Evolutionary conservation across 192 early-diverging fungal genomes (phyloP), one percentile per base, ranked within the genome.

Genomic region (Cetraspora pellucida): DNA sequence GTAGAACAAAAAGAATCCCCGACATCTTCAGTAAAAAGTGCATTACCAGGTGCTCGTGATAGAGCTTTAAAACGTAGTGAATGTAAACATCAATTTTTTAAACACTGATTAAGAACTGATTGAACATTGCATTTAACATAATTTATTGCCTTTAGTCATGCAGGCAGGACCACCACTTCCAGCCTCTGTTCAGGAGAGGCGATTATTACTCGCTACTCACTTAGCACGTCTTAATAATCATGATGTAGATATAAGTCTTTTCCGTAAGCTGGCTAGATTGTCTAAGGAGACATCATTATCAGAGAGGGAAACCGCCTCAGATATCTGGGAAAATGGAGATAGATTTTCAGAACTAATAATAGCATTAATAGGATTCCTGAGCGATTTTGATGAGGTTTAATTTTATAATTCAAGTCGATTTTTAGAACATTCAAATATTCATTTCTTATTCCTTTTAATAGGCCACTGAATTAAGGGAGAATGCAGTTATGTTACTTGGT

Each of bases 291-390:
- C 59, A 19, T 21, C 43, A 9, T 75, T 63, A 47, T 63, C 57
- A 14, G 45, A 63, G 45, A 31, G 21, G 4, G 25, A 46, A 31
- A 17, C 28, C 10, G n/a, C 73, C 10, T 37, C 45, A 25, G 73
- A 75, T 47, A 63, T 75, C 16, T 75, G 73, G 73, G 73, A 75
- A 64, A 63, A 64, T 63, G 73, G 73, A 8, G 73, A 63, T 16
- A 13, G 73, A 47, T 75, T 75, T 61, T 19, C 13, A 9, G 73
- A 75, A 63, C 17, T 75, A 47, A 63, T 75, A 2, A 60, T 30
- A 21, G 57, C 73, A 10, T 63, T 75, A 63, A 52, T 75, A 28
- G 49, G 46, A 0, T 75, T 75, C 37, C 28, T 75, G 17, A 52
- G 49, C 21, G 73, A 75, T 63, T 49, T 9, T 13, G 57, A 74